Evolutionary conservation across 768 basidiomycete species (phyloP).

Genomic region (Boletales sp.): DNA sequence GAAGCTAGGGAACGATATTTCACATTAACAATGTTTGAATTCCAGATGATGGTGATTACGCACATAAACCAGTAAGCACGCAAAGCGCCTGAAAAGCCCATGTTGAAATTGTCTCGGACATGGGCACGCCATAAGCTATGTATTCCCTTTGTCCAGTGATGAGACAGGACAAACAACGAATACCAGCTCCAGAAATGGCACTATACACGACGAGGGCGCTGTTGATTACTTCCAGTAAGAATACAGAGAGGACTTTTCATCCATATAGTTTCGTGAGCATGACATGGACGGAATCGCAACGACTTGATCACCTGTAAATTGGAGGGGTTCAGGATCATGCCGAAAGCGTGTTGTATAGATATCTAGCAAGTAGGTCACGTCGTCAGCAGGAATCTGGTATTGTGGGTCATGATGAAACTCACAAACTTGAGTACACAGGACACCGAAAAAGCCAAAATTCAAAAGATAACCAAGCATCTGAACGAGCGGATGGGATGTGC

Average conservation of each 20-base stretch:
- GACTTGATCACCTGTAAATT: slow-evolving; percentile 1
- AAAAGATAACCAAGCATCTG: slow-evolving; percentile 8
- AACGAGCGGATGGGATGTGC: background rate
- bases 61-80: slow-evolving; percentile 9
- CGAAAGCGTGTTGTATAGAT: slow-evolving; percentile 4
- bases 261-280: background rate
- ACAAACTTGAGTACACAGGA: slow-evolving; percentile 7
- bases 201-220: slow-evolving; percentile 7
- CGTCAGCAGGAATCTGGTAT: background rate
- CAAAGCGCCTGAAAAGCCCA: slow-evolving; percentile 8
- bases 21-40: background rate
- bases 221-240: slow-evolving; percentile 7
- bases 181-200: background rate
- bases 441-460: slow-evolving; percentile 7
- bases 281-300: background rate
- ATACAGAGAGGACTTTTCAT: slow-evolving; percentile 2
- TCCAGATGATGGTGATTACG: background rate
- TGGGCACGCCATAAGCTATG: background rate
- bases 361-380: background rate
- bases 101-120: slow-evolving; percentile 1
- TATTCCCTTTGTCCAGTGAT: slow-evolving; percentile 8
- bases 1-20: slow-evolving; percentile 1
- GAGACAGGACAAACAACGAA: slow-evolving; percentile 7
- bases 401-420: background rate
- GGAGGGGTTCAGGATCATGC: slow-evolving; percentile 5